Conservation (phyloP, 2,329 filamentous ascomycete genomes). For the Ophiocordyceps unilateralis region DNA sequence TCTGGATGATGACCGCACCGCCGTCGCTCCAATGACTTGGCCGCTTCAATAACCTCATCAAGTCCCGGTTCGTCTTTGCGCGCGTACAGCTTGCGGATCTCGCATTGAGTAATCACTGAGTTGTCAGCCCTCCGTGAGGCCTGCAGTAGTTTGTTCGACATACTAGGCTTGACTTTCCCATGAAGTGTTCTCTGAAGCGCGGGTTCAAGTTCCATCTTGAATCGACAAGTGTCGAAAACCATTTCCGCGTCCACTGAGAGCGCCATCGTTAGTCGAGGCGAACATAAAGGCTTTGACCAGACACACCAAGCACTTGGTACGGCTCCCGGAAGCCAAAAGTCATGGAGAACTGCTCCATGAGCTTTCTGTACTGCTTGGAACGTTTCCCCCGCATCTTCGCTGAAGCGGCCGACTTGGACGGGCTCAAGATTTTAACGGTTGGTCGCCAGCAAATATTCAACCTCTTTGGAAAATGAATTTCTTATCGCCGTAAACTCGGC, state of each 20-base stretch:
- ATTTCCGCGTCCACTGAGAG: slow-evolving; percentile 63
- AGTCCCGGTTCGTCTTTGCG: slow-evolving; percentile 36
- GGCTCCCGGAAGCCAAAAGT: slow-evolving; percentile 84
- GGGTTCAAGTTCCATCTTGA: slow-evolving; percentile 75
- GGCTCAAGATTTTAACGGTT: not conserved
- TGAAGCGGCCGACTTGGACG: not conserved
- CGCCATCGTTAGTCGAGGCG: slow-evolving; percentile 3
- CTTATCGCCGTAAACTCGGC: slow-evolving; percentile 14
- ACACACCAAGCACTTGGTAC: slow-evolving; percentile 67
- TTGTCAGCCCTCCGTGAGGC: slow-evolving; percentile 7
- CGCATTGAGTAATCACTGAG: slow-evolving; percentile 64
- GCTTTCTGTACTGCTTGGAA: slow-evolving; percentile 49
- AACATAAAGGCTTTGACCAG: not conserved
- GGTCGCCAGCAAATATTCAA: no score
- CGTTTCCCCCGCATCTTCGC: slow-evolving; percentile 31
- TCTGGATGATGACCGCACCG: slow-evolving; percentile 63
- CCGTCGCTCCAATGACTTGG: slow-evolving; percentile 59
- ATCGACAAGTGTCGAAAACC: slow-evolving; percentile 61
- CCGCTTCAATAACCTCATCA: slow-evolving; percentile 48
- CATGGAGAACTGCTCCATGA: slow-evolving; percentile 82
- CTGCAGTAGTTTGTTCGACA: slow-evolving; percentile 10
- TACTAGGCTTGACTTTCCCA: slow-evolving; percentile 69
- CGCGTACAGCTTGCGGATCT: slow-evolving; percentile 61
- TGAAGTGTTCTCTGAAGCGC: slow-evolving; percentile 70
- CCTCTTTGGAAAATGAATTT: slow-evolving; percentile 18